Percentiles rank a stretch among this genome's conserved stretches.
Conservation (phyloP, 305 asterid genomes). For the Fraxinus platypoda region DNA sequence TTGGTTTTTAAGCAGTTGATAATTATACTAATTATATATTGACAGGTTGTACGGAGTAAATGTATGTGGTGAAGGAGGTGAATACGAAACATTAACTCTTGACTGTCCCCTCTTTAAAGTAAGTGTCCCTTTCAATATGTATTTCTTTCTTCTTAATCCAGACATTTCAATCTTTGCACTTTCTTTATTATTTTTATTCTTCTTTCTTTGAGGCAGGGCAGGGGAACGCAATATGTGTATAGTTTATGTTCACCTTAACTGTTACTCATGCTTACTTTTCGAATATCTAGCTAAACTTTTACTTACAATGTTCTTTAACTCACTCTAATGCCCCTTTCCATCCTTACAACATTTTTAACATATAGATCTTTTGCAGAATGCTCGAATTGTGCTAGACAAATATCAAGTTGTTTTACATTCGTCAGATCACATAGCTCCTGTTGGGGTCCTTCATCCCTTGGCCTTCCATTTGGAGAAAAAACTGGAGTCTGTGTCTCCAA, state of each 20-base stretch:
- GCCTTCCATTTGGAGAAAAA: constrained; percentile 82
- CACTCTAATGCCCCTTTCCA: constrained; percentile 8
- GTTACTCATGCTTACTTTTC: constrained; percentile 8
- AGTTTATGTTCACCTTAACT: not conserved
- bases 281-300: constrained; percentile 4
- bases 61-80: constrained; percentile 98
- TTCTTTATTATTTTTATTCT: not conserved
- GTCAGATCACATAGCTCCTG: constrained; percentile 83
- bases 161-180: not conserved
- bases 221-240: not conserved
- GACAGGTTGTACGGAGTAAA: constrained; percentile 88
- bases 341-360: constrained; percentile 27
- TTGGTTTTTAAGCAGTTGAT: not conserved
- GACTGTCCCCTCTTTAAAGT: constrained; percentile 94
- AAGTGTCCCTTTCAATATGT: constrained; percentile 28
- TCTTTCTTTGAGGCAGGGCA: not conserved
- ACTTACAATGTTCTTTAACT: constrained; percentile 11
- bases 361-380: constrained; percentile 61
- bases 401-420: constrained; percentile 77
- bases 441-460: constrained; percentile 89
- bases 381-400: constrained; percentile 83
- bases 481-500: constrained; percentile 33
- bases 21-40: constrained; percentile 21
- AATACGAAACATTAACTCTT: constrained; percentile 90
- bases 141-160: constrained; percentile 2